Evolutionary conservation across 2,329 filamentous ascomycete genomes (phyloP).

Genomic region (Xylaria sp.): DNA sequence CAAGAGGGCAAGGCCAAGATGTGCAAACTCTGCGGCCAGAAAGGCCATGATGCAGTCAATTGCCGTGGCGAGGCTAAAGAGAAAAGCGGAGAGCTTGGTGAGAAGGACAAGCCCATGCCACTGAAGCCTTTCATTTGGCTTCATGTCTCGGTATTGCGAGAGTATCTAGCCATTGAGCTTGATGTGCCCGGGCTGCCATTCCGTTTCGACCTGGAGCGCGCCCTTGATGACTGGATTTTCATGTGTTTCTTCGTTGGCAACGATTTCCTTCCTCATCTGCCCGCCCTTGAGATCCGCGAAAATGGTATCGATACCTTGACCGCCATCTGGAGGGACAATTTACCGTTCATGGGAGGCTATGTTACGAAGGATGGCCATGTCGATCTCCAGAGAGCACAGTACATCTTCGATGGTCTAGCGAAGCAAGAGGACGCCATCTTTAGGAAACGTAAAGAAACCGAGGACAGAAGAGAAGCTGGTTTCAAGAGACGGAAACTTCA

Average conservation of each 20-base stretch:
- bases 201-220: conserved; percentile 88
- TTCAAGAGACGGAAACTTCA: conserved; percentile 78
- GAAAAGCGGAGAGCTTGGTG: conserved; percentile 78
- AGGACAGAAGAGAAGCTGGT: conserved; percentile 80
- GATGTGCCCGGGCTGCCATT: conserved; percentile 82
- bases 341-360: conserved; percentile 91
- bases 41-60: conserved; percentile 84
- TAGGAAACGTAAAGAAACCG: conserved; percentile 79
- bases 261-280: conserved; percentile 95
- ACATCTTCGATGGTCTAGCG: conserved; percentile 84
- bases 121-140: conserved; percentile 98
- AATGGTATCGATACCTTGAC: conserved; percentile 96
- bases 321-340: conserved; percentile 94
- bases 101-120: conserved; percentile 71
- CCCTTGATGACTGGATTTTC: conserved; percentile 97
- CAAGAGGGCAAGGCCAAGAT: conserved; percentile 81
- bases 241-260: conserved; percentile 99
- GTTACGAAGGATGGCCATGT: conserved; percentile 94
- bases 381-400: conserved; percentile 81
- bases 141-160: conserved; percentile 85
- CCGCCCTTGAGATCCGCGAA: conserved; percentile 95
- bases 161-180: conserved; percentile 91
- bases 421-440: conserved; percentile 96
- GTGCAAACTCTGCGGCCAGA: conserved; percentile 89
- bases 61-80: conserved; percentile 80